Percentiles rank a stretch among this genome's conserved stretches.
Conservation (phyloP, 306 rosid genomes). For the Quercus cerris region DNA sequence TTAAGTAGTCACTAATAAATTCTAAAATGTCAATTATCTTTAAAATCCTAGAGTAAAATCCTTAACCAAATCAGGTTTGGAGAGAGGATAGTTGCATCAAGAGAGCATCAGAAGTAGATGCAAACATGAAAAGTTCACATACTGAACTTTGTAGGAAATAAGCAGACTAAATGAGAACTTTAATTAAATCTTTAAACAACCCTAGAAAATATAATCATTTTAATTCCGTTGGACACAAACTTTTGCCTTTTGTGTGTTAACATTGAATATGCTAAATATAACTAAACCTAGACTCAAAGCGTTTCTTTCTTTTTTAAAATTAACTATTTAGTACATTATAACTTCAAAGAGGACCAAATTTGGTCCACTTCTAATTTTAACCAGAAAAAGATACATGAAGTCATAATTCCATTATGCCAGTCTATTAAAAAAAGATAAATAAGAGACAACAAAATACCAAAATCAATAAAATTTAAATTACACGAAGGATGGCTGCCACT, state of each 20-base stretch:
- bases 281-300: not conserved
- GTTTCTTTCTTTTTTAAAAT: not conserved
- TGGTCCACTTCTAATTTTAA: not conserved
- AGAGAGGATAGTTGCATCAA: not conserved
- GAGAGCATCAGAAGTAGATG: not conserved
- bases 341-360: not conserved
- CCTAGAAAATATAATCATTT: not conserved
- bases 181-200: not conserved
- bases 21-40: not conserved
- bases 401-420: not conserved
- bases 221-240: not conserved
- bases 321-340: not conserved
- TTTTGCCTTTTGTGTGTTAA: not conserved
- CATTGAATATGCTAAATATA: not conserved
- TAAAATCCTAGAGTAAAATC: not conserved
- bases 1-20: not conserved
- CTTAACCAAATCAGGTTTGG: not conserved
- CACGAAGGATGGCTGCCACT: constrained; percentile 58
- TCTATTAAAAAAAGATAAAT: not conserved
- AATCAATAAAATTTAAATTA: constrained; percentile 22
- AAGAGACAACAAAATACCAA: not conserved
- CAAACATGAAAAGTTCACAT: not conserved
- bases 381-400: not conserved
- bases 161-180: not conserved
- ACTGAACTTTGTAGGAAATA: not conserved